A percentile compares a stretch with the other conserved stretches of the same genome.
These are phyloP conservation scores for Sporothrix phasma DNA, from an alignment of 2,329 filamentous ascomycete genomes.

Conservation along the genomic window DNA sequence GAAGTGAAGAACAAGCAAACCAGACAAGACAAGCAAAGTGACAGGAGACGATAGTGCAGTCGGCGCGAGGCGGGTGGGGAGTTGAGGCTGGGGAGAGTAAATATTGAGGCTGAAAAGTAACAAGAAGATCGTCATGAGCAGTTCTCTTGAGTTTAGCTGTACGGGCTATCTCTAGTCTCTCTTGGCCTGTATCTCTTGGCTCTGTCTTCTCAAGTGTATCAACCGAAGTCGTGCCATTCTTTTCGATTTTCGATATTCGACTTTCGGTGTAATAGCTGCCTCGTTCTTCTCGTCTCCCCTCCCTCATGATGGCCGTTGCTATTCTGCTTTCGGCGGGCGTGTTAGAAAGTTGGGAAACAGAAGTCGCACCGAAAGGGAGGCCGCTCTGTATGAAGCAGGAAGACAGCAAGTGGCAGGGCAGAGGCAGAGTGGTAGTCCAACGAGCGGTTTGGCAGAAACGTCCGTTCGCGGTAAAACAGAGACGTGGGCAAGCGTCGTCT, in stretches of 20 bases:
- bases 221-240: not conserved
- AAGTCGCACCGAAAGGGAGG: not conserved
- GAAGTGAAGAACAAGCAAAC: not conserved
- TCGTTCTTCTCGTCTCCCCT: not conserved
- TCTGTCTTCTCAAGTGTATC: not conserved
- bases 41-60: not conserved
- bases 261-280: too few species aligned
- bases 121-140: too few species aligned
- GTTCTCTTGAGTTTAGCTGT: too few species aligned
- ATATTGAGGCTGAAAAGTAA: too few species aligned
- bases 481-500: conserved; percentile 8
- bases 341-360: not conserved
- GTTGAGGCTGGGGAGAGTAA: not conserved
- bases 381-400: not conserved
- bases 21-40: not conserved
- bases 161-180: not conserved
- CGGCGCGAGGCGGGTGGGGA: not conserved
- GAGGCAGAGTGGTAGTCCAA: not conserved
- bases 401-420: not conserved
- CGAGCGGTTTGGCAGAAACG: too few species aligned
- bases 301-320: not conserved
- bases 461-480: not conserved
- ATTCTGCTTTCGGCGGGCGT: not conserved
- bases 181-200: not conserved
- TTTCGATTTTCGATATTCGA: not conserved